Conservation (phyloP, 2,329 filamentous ascomycete species). For the Aureobasidium sp. region DNA sequence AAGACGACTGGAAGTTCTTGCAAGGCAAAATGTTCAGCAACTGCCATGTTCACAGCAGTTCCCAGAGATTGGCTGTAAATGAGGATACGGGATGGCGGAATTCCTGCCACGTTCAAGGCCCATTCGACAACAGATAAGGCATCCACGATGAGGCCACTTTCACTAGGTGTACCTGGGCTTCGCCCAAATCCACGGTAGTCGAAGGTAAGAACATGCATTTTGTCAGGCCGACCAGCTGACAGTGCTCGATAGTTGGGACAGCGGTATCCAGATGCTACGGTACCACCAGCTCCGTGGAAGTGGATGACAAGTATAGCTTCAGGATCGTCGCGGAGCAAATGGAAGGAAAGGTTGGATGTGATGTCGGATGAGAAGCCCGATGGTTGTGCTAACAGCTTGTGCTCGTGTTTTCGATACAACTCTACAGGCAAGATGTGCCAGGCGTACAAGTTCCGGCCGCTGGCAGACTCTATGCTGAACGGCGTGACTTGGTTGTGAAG, state of each 20-base stretch:
- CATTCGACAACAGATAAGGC: conserved; percentile 46
- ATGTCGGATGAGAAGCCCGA: conserved; percentile 45
- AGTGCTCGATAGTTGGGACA: conserved; percentile 49
- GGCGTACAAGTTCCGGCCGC: conserved; percentile 35
- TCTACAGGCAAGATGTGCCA: conserved; percentile 44
- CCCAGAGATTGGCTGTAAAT: conserved; percentile 53
- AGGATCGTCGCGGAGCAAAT: conserved; percentile 54
- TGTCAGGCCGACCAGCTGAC: conserved; percentile 40
- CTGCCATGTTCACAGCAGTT: conserved; percentile 41
- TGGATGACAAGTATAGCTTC: conserved; percentile 55
- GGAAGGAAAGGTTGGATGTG: conserved; percentile 49
- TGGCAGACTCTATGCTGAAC: conserved; percentile 36
- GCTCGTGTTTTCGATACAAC: conserved; percentile 36
- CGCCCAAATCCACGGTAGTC: conserved; percentile 55
- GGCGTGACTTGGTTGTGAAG: conserved; percentile 28
- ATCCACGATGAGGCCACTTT: conserved; percentile 46
- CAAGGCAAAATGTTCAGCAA: conserved; percentile 35
- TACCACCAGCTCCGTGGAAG: conserved; percentile 50
- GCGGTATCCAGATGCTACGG: conserved; percentile 46
- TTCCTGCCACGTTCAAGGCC: conserved; percentile 42
- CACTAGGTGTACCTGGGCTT: conserved; percentile 46
- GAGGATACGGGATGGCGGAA: conserved; percentile 48
- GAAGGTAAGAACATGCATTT: conserved; percentile 49
- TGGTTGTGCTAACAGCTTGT: conserved; percentile 32
- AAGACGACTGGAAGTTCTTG: conserved; percentile 39